phyloP scores from a whole-genome alignment of 352 stramenopile genomes.

The Globisporangium irregulare region DNA sequence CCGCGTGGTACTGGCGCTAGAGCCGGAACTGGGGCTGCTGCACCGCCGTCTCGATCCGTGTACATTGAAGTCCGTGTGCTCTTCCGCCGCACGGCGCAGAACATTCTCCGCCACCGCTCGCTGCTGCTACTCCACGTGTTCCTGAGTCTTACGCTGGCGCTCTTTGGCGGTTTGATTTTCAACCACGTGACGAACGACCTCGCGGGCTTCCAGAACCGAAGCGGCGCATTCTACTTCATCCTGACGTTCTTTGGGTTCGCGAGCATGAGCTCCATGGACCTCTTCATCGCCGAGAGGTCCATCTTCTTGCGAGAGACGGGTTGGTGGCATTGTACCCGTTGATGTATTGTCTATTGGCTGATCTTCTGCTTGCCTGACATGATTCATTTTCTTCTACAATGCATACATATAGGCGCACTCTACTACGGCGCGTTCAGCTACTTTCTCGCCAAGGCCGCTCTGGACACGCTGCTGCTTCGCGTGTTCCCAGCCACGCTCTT shows the following conservation, averaged over 20 bases:
- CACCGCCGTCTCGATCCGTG: conserved; percentile 34
- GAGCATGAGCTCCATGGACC: conserved; percentile 82
- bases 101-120: conserved; percentile 72
- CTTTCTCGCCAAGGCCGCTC: conserved; percentile 69
- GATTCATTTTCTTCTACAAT: not conserved
- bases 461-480: conserved; percentile 74
- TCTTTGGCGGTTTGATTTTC: conserved; percentile 76
- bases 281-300: conserved; percentile 69
- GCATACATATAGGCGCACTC: conserved; percentile 32
- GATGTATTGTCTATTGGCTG: not conserved
- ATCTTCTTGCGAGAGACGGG: conserved; percentile 79
- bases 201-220: conserved; percentile 83
- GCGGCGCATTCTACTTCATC: conserved; percentile 83
- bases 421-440: conserved; percentile 81
- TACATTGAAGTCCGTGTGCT: conserved; percentile 67
- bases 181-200: conserved; percentile 80
- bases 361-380: not conserved
- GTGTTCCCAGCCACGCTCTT: conserved; percentile 74
- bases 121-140: conserved; percentile 62
- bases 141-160: conserved; percentile 52
- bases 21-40: not conserved
- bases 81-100: conserved; percentile 62
- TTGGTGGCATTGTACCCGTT: conserved; percentile 7
- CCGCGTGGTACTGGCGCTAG: not conserved
- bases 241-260: conserved; percentile 85